A percentile compares a stretch with the other conserved stretches of the same genome.
Evolutionary conservation across 2,329 filamentous ascomycete species (phyloP).

Genomic region (Acrocalymma vagum): DNA sequence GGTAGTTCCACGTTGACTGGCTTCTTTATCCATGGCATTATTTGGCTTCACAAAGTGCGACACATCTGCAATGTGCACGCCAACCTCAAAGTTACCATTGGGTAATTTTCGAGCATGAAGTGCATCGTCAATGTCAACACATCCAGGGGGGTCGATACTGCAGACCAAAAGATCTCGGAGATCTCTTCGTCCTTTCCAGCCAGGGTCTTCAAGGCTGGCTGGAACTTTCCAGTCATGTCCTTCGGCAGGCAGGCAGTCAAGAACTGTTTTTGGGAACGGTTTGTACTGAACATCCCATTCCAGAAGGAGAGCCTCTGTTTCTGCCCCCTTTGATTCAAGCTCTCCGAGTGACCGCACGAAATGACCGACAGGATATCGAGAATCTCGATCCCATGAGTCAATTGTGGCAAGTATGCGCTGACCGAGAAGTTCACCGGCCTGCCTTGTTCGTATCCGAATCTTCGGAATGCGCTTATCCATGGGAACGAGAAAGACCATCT

Average conservation of each 20-base stretch:
- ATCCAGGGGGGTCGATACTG: slow-evolving; percentile 95
- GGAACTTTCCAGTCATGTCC: slow-evolving; percentile 96
- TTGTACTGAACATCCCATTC: slow-evolving; percentile 98
- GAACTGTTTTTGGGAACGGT: slow-evolving; percentile 92
- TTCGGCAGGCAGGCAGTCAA: slow-evolving; percentile 90
- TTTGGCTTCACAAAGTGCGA: slow-evolving; percentile 98
- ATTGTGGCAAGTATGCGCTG: slow-evolving; percentile 94
- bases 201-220: slow-evolving; percentile 77
- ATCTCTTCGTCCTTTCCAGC: slow-evolving; percentile 87
- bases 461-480: slow-evolving; percentile 99
- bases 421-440: slow-evolving; percentile 86
- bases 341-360: slow-evolving; percentile 93
- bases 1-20: slow-evolving; percentile 91
- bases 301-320: slow-evolving; percentile 91
- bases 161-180: slow-evolving; percentile 87
- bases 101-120: slow-evolving; percentile 84
- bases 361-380: slow-evolving; percentile 90
- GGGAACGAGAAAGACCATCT: slow-evolving; percentile 92
- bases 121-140: slow-evolving; percentile 98
- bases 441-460: slow-evolving; percentile 89
- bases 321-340: slow-evolving; percentile 94
- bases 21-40: slow-evolving; percentile 96
- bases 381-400: slow-evolving; percentile 94
- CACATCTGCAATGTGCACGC: slow-evolving; percentile 99
- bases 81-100: slow-evolving; percentile 95